Percentiles rank a stretch among this genome's conserved stretches.
These are phyloP conservation scores for Pezicula radicicola DNA, from an alignment of 2,329 filamentous ascomycete species.

Conservation along the genomic window DNA sequence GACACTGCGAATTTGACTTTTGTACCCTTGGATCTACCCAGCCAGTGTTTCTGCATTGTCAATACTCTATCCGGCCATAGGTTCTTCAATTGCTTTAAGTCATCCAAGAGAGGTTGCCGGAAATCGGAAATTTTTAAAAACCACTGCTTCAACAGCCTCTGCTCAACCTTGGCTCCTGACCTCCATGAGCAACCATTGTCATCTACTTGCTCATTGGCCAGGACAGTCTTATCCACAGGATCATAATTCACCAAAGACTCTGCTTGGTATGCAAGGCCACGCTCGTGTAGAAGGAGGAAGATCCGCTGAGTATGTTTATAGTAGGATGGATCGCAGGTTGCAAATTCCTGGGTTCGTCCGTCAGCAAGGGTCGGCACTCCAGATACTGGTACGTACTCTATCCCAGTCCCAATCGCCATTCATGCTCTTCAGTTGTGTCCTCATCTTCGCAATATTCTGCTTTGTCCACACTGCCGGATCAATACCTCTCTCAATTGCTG, in stretches of 20 bases:
- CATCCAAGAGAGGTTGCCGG: slow-evolving; percentile 67
- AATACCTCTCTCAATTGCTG: slow-evolving; percentile 78
- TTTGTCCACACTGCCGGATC: slow-evolving; percentile 77
- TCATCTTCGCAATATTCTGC: slow-evolving; percentile 81
- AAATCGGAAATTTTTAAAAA: slow-evolving; percentile 83
- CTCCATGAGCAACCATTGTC: slow-evolving; percentile 82
- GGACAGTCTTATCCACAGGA: slow-evolving; percentile 81
- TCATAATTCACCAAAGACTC: slow-evolving; percentile 89
- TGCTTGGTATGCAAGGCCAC: slow-evolving; percentile 76
- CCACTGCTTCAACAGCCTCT: slow-evolving; percentile 80
- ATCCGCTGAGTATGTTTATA: slow-evolving; percentile 88
- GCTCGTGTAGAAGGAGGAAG: slow-evolving; percentile 73
- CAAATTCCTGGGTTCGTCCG: slow-evolving; percentile 61
- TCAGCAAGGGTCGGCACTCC: slow-evolving; percentile 11
- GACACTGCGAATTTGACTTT: slow-evolving; percentile 67
- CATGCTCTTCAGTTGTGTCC: slow-evolving; percentile 73
- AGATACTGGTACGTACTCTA: slow-evolving; percentile 52
- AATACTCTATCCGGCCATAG: slow-evolving; percentile 82
- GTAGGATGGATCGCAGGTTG: slow-evolving; percentile 80
- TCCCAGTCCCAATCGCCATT: slow-evolving; percentile 84
- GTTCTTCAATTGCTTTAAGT: slow-evolving; percentile 63
- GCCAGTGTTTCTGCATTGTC: slow-evolving; percentile 83
- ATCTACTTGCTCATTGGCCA: slow-evolving; percentile 94
- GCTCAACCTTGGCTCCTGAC: slow-evolving; percentile 80
- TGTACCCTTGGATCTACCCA: slow-evolving; percentile 75